Base-by-base conservation (phyloP, 441 rosid genomes). In the Eruca vesicaria region DNA sequence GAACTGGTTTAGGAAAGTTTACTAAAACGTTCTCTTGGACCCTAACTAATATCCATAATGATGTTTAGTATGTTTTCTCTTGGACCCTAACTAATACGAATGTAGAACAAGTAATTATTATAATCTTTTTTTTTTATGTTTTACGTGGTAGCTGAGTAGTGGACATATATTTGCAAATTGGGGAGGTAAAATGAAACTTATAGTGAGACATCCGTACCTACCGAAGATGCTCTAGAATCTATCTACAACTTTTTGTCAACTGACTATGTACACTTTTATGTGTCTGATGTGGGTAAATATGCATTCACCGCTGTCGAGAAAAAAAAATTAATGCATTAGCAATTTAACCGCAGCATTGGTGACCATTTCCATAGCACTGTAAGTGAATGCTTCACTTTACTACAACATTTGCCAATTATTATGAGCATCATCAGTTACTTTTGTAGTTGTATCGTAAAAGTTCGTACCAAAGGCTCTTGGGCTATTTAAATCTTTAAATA, bases 361-460 rank as follows among this genome's bases (percentile, higher is more conserved):
- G 66, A 52, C 19, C 32, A n/a, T n/a, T n/a, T n/a, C n/a, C n/a
- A 63, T 55, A 19, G 6, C 59, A 20, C 38, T 76, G 74, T 43
- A 56, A 76, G 75, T 5, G 53, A 21, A 71, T 76, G 76, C 67
- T 64, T 45, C 68, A 21, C 80, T 65, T 71, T 71, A 65, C 5
- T 57, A 57, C 45, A 57, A 77, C 76, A 77, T 11, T 12, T 65
- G 18, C 62, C 71, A 64, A 77, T 77, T 18, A 77, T 77, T 76
- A 10, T 63, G 38, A 57, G 61, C 67, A 76, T 63, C 38, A 63
- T 1, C 7, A 7, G 4, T 38, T 68, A 43, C 48, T 68, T 50
- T 69, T 38, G 52, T 62, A 62, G 72, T 21, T 53, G 20, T 28
- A 36, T 61, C 65, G 21, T 19, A 62, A 28, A 61, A 9, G 45